A percentile compares a stretch with the other conserved stretches of the same genome.
phyloP scores from a whole-genome alignment of 192 early-diverging fungal species.

The Mortierella claussenii region DNA sequence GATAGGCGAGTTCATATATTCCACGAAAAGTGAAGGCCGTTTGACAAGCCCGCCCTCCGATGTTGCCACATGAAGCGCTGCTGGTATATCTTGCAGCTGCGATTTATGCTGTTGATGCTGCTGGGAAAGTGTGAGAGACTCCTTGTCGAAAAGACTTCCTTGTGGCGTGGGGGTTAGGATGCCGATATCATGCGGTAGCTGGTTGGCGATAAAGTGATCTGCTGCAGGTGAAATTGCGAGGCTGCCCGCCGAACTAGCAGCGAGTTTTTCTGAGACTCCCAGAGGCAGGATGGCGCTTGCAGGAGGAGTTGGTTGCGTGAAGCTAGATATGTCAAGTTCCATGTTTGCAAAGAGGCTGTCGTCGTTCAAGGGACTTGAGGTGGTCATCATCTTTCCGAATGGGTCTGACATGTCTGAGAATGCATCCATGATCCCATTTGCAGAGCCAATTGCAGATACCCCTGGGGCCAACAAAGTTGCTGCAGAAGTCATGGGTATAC shows the following conservation, averaged over 20 bases:
- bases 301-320: constrained; percentile 23
- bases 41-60: constrained; percentile 13
- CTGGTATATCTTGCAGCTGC: no score
- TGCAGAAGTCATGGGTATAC: constrained; percentile 38
- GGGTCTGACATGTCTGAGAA: constrained; percentile 12
- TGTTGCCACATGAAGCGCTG: background rate
- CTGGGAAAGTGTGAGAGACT: background rate
- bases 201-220: constrained; percentile 10
- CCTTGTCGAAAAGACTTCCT: constrained; percentile 4
- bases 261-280: constrained; percentile 1
- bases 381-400: constrained; percentile 14
- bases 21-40: constrained; percentile 31
- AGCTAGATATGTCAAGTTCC: constrained; percentile 27
- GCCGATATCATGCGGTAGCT: constrained; percentile 18
- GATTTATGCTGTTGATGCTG: background rate
- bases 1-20: constrained; percentile 21
- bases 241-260: background rate
- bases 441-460: constrained; percentile 5
- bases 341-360: constrained; percentile 36
- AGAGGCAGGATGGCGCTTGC: constrained; percentile 14
- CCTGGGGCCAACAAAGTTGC: background rate
- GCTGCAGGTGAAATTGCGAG: background rate
- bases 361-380: constrained; percentile 24
- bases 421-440: constrained; percentile 9
- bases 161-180: constrained; percentile 24